Base-by-base conservation (phyloP, 495 filamentous ascomycete genomes). In the Penicillium parvum region DNA sequence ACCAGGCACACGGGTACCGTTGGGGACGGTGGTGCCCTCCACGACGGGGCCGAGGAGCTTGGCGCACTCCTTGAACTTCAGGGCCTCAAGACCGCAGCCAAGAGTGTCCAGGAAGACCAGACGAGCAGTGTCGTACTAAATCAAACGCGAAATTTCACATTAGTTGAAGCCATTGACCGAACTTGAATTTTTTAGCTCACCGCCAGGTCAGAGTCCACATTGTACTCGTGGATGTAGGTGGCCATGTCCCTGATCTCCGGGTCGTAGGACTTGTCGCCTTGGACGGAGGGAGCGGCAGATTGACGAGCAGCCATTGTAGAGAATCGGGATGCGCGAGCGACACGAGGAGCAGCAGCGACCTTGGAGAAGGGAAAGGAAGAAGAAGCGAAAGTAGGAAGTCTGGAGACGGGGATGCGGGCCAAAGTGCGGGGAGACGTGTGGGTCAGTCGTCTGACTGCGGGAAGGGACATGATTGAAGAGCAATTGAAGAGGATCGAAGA, bases 11-110 rank as follows among this genome's bases (percentile, higher is more conserved):
- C 82, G 85, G 53, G 88, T 85, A 51, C 92, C 92, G 55, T 96
- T 89, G 52, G 94, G 92, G 34, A 98, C 94, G 10, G 85, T 69
- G 36, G 92, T 97, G 33, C 90, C 92, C 42, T 84, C 78, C 29
- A 98, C 92, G 46, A 94, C 77, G 20, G 92, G 92, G n/a, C 92
- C 92, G 8, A 98, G 81, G 12, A 97, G 79, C 71, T 95, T 95
- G 32, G 83, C 78, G 74, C 92, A 98, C 69, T 95, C 87, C 66
- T 90, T 88, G 73, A 98, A 98, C 52, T 87, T 85, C 51, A 98
- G 78, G 47, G 87, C 92, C 72, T 96, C 90, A 23, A 97, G 81
- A 49, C 92, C 92, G 65, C 92, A 98, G 56, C 92, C 92, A 7
- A 98, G 79, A 23, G 94, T 98, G 66, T 98, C 92, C 49, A 97